phyloP scores from a whole-genome alignment of 306 rosid species.

The Cicer pinnatifidum region DNA sequence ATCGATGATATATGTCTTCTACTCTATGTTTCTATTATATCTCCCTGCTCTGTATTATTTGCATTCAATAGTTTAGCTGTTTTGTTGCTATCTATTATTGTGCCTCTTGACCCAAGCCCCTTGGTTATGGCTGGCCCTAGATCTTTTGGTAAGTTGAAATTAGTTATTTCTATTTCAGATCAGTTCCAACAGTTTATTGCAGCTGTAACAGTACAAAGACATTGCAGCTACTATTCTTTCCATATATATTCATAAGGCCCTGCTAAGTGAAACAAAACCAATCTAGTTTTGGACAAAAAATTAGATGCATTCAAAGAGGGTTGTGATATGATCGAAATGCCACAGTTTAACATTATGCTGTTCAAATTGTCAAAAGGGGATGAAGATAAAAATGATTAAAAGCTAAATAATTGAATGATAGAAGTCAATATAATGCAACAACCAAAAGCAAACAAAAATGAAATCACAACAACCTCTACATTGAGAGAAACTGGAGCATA shows the following conservation, averaged over 20 bases:
- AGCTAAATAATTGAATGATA: conserved; percentile 22
- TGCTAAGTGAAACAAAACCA: conserved; percentile 23
- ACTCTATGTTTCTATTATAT: background rate
- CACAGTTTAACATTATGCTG: background rate
- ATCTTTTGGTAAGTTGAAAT: background rate
- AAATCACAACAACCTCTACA: conserved; percentile 65
- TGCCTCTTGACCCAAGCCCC: background rate
- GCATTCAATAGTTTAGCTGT: background rate
- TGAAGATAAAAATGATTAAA: background rate
- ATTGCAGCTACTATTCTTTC: conserved; percentile 17
- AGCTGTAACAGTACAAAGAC: background rate
- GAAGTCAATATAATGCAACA: conserved; percentile 32
- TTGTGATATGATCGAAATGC: background rate
- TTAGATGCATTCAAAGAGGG: conserved; percentile 25
- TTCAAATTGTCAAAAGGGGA: conserved; percentile 11
- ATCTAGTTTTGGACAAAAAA: conserved; percentile 7
- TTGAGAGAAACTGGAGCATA: conserved; percentile 77
- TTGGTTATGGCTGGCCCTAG: background rate
- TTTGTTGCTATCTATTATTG: background rate
- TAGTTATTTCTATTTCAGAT: conserved; percentile 9
- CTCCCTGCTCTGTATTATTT: background rate
- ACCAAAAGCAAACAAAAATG: conserved; percentile 16
- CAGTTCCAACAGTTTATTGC: background rate
- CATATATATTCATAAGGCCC: background rate
- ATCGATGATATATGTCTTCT: background rate